Conservation (phyloP, 2,329 filamentous ascomycete species). For the Clonostachys rosea region DNA sequence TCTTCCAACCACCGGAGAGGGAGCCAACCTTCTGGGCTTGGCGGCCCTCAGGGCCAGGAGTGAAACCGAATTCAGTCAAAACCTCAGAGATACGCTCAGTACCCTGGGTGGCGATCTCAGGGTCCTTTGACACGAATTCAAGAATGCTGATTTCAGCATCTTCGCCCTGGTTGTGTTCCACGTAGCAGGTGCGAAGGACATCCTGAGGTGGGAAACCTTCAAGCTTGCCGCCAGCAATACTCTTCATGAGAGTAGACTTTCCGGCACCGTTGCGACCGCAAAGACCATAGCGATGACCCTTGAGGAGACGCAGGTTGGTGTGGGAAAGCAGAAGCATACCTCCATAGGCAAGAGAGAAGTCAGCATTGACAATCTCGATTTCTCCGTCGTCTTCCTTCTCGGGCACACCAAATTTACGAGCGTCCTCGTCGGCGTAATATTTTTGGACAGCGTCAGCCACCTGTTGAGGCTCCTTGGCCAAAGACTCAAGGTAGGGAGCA, state of each 20-base stretch:
- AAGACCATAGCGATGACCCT: slow-evolving; percentile 95
- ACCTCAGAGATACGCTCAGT: slow-evolving; percentile 78
- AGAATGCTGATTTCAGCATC: slow-evolving; percentile 95
- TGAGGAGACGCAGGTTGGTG: slow-evolving; percentile 89
- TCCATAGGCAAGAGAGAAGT: slow-evolving; percentile 96
- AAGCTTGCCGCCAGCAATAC: slow-evolving; percentile 90
- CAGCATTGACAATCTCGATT: slow-evolving; percentile 92
- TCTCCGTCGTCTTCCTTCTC: slow-evolving; percentile 89
- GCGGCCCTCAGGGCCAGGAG: slow-evolving; percentile 79
- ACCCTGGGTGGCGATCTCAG: slow-evolving; percentile 75
- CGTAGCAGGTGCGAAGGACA: slow-evolving; percentile 91
- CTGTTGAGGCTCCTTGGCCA: slow-evolving; percentile 60
- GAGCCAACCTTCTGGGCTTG: slow-evolving; percentile 90
- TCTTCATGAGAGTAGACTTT: slow-evolving; percentile 98
- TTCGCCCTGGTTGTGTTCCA: slow-evolving; percentile 98
- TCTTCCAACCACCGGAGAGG: slow-evolving; percentile 98
- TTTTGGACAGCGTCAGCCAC: slow-evolving; percentile 72
- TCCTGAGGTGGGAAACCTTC: slow-evolving; percentile 95
- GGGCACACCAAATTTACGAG: slow-evolving; percentile 80
- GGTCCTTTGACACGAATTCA: slow-evolving; percentile 87
- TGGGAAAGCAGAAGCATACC: slow-evolving; percentile 96
- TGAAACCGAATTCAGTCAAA: slow-evolving; percentile 90
- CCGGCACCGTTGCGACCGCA: slow-evolving; percentile 96
- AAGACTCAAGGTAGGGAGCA: slow-evolving; percentile 67
- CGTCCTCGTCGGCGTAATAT: slow-evolving; percentile 77